A percentile compares a stretch with the other conserved stretches of the same genome.
Evolutionary conservation across 163 green algal species (phyloP).

Genomic region (Prototheca cutis): DNA sequence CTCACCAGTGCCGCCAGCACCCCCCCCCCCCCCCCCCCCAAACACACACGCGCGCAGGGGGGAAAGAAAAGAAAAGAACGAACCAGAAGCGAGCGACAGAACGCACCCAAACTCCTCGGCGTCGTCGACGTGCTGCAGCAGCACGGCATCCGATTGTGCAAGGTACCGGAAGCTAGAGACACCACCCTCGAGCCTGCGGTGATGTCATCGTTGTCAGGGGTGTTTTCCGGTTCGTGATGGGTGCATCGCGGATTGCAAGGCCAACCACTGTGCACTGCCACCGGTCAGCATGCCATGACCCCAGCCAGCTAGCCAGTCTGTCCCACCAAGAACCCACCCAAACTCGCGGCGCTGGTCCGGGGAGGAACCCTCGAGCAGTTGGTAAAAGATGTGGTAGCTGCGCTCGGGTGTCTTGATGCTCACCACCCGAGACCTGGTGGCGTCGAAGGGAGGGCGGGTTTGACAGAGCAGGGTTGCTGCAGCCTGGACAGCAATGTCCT

Average conservation of each 20-base stretch:
- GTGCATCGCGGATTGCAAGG: too few species aligned
- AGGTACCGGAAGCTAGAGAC: conserved; percentile 84
- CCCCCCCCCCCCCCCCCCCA: neutral
- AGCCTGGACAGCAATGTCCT: too few species aligned
- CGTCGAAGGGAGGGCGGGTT: neutral
- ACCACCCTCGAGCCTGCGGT: conserved; percentile 44
- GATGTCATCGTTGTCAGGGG: too few species aligned
- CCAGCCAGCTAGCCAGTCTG: too few species aligned
- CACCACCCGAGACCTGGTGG: conserved; percentile 73
- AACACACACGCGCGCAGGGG: neutral
- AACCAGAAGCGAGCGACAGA: too few species aligned
- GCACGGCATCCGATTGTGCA: conserved; percentile 75
- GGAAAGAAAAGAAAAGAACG: too few species aligned
- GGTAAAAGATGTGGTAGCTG: conserved; percentile 99
- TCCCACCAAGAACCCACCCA: too few species aligned
- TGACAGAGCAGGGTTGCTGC: too few species aligned
- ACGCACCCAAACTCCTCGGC: conserved; percentile 65
- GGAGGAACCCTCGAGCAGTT: conserved; percentile 84
- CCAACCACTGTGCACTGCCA: too few species aligned
- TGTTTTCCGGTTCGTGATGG: too few species aligned
- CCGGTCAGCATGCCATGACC: too few species aligned
- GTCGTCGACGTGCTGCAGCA: conserved; percentile 80
- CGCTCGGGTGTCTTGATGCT: conserved; percentile 87
- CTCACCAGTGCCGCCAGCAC: neutral
- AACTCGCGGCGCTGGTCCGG: conserved; percentile 52